Base-by-base conservation (phyloP, 78 protist genomes). In the Diacronema lutheri region DNA sequence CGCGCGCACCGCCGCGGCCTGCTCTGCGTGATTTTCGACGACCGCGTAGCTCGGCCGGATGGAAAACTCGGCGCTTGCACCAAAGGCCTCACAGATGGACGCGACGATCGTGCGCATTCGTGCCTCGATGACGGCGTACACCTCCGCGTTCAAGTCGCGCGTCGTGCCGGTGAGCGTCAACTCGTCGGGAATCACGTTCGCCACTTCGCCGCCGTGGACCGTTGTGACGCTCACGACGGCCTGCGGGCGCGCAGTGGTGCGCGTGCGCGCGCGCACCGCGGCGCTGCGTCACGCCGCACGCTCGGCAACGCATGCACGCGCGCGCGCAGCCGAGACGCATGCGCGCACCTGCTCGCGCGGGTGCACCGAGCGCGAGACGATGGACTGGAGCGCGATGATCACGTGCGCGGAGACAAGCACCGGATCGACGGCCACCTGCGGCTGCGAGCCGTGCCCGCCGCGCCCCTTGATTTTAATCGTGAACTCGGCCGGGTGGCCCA, bases 401-500 rank as follows among this genome's bases (percentile, higher is more conserved):
- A 74, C 41, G n/a, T 74, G 61, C 29, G 65, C 61, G 4, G 81
- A 2, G 29, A 10, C 31, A 3, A 50, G 37, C 29, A 74, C 64
- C 26, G 81, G 65, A 16, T 74, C 81, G 41, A 74, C 62, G 29
- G 44, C 37, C 9, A 50, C 14, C 33, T 74, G 58, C 40, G 81
- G 81, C 62, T 46, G 62, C 62, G 81, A 74, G 62, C 44, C 81
- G 35, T 74, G 81, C 14, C 81, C 81, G n/a, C 81, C 81, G 41
- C 9, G 1, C 13, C 81, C 81, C 9, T 2, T 16, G 81, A 74
- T 23, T 31, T 1, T 12, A 46, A 44, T 20, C 14, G 19, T 44
- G 26, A 74, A 50, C 41, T 29, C 38, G 29, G 81, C 14, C 38
- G 58, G 61, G 64, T 74, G 81, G 44, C 35, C 81, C 81, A 74